Conservation (phyloP, 1,284 basidiomycete species). For the Cystobasidium pallidum region DNA sequence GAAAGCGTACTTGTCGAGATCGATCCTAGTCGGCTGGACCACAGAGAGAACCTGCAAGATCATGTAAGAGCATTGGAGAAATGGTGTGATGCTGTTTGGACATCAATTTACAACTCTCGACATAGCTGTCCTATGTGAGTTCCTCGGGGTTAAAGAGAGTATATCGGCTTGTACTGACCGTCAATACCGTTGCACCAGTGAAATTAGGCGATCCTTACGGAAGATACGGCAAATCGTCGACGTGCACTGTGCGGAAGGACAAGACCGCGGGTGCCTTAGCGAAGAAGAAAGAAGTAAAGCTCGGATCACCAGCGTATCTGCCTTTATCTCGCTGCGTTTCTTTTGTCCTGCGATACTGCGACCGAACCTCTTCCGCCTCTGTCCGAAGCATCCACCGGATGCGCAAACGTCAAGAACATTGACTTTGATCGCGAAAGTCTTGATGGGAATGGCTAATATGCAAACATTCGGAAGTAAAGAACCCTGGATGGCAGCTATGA, state of each 20-base stretch:
- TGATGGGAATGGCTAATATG: slow-evolving; percentile 54
- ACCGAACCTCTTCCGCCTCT: slow-evolving; percentile 51
- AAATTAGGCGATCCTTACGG: slow-evolving; percentile 71
- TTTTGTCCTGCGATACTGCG: slow-evolving; percentile 53
- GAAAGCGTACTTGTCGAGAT: slow-evolving; percentile 77
- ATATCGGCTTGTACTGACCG: not conserved
- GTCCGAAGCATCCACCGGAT: slow-evolving; percentile 47
- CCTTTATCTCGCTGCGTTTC: slow-evolving; percentile 20
- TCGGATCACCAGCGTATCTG: slow-evolving; percentile 58
- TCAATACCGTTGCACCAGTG: slow-evolving; percentile 61
- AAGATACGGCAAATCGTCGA: slow-evolving; percentile 73
- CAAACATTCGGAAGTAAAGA: slow-evolving; percentile 54
- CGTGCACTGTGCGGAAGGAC: slow-evolving; percentile 60
- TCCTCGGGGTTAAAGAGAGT: slow-evolving; percentile 26
- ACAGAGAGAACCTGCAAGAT: slow-evolving; percentile 53
- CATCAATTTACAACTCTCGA: slow-evolving; percentile 71
- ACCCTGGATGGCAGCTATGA: slow-evolving; percentile 55
- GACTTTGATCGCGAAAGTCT: slow-evolving; percentile 52
- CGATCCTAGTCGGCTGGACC: slow-evolving; percentile 63
- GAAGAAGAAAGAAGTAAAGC: slow-evolving; percentile 57
- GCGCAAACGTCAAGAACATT: slow-evolving; percentile 51
- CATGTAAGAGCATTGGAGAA: slow-evolving; percentile 70
- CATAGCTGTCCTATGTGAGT: slow-evolving; percentile 73
- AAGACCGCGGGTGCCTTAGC: slow-evolving; percentile 52
- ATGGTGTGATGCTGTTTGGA: slow-evolving; percentile 78